Percentiles rank a stretch among this genome's conserved stretches.
phyloP scores from a whole-genome alignment of 2,329 filamentous ascomycete species.

The Venturia carpophila region DNA sequence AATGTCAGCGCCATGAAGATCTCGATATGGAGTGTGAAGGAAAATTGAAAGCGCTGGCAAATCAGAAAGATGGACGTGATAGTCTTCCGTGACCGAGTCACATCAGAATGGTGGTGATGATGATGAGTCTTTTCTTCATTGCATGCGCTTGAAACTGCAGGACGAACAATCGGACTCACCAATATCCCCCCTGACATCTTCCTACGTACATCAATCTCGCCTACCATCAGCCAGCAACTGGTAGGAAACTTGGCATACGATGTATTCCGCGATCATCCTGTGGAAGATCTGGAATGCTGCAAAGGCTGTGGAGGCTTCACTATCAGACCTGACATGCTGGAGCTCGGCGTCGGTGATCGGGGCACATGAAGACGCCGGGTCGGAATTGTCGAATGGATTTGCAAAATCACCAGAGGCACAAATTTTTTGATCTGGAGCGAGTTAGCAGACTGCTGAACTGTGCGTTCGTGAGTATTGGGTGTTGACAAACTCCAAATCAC shows the following conservation, averaged over 20 bases:
- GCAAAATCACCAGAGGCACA: background rate
- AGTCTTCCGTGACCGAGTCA: background rate
- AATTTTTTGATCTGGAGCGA: background rate
- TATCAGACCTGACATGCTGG: background rate
- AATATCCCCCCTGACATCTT: background rate
- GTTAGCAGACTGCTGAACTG: background rate
- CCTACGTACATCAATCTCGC: too few species aligned
- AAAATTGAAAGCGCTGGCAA: background rate
- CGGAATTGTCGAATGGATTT: background rate
- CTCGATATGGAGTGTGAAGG: background rate
- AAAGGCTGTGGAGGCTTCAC: background rate
- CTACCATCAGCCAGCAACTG: too few species aligned
- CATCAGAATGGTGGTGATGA: background rate
- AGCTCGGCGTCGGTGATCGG: background rate
- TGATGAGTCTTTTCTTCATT: background rate
- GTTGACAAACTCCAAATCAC: background rate
- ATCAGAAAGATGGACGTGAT: background rate
- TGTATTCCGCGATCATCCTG: too few species aligned
- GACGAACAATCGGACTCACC: background rate
- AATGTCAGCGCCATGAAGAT: background rate
- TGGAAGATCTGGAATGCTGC: too few species aligned
- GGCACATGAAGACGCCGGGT: background rate
- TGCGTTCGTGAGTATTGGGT: background rate
- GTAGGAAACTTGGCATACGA: too few species aligned
- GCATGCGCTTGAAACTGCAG: background rate